A percentile compares a stretch with the other conserved stretches of the same genome.
phyloP scores from a whole-genome alignment of 768 basidiomycete genomes.

The Boletus rubropictus region DNA sequence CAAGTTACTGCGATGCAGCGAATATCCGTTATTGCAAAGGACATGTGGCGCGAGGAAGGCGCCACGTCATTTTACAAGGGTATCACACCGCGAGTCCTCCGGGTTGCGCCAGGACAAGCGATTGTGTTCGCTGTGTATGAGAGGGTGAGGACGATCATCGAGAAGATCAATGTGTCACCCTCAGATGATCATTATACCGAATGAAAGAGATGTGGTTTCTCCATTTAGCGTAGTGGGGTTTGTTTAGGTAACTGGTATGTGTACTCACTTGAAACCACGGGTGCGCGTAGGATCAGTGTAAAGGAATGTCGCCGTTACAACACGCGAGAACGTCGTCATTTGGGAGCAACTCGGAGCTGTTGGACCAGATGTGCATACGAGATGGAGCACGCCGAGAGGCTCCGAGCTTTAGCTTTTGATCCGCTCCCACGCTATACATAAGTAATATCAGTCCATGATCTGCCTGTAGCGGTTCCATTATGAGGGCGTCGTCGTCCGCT shows the following conservation, averaged over 20 bases:
- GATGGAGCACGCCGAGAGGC: too few species aligned
- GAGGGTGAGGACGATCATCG: slow-evolving; percentile 69
- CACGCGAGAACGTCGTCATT: neutral
- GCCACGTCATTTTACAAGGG: slow-evolving; percentile 93
- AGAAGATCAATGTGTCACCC: slow-evolving; percentile 52
- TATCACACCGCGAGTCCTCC: slow-evolving; percentile 91
- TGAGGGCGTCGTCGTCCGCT: too few species aligned
- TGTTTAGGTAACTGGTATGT: neutral
- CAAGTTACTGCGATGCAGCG: slow-evolving; percentile 77
- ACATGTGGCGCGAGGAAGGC: slow-evolving; percentile 93
- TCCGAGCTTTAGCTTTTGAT: neutral
- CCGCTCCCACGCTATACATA: too few species aligned
- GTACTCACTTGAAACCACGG: neutral
- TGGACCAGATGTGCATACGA: neutral
- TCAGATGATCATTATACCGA: slow-evolving; percentile 69
- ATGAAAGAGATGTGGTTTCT: slow-evolving; percentile 26
- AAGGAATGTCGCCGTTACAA: too few species aligned
- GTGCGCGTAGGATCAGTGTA: too few species aligned
- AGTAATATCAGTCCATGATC: neutral
- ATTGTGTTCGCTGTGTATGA: slow-evolving; percentile 98
- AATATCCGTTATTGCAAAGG: slow-evolving; percentile 72
- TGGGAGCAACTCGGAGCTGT: neutral
- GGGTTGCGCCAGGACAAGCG: slow-evolving; percentile 95
- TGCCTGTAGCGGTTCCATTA: too few species aligned
- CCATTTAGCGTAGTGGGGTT: neutral